These are phyloP conservation scores for Aspergillus haitiensis DNA, from an alignment of 495 filamentous ascomycete genomes.

Conservation along the genomic window DNA sequence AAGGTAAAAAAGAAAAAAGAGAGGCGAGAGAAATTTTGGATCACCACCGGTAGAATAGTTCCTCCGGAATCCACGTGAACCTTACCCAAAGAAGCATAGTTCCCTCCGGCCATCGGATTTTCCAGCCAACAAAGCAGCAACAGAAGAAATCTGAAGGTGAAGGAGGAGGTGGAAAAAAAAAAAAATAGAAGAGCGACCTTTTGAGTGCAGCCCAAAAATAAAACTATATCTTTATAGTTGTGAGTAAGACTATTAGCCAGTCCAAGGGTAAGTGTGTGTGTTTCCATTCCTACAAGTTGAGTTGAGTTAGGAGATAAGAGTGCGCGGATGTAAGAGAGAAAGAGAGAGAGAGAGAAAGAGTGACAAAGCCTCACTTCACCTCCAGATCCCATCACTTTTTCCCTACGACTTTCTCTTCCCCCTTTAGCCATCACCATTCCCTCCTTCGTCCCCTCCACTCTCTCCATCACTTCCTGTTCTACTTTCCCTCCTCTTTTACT, in stretches of 20 bases:
- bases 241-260: no score
- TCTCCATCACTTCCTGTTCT: slow-evolving; percentile 7
- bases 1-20: slow-evolving; percentile 26
- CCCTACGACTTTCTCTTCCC: slow-evolving; percentile 6
- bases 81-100: slow-evolving; percentile 28
- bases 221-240: no score
- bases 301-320: slow-evolving; percentile 4
- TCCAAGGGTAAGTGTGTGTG: no score
- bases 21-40: slow-evolving; percentile 30
- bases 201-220: background rate
- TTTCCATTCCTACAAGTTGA: no score
- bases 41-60: slow-evolving; percentile 24
- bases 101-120: slow-evolving; percentile 19
- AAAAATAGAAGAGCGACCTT: slow-evolving; percentile 11
- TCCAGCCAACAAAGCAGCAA: slow-evolving; percentile 19
- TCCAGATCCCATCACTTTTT: slow-evolving; percentile 15
- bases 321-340: background rate
- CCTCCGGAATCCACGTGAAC: slow-evolving; percentile 29
- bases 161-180: slow-evolving; percentile 13
- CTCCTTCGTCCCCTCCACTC: slow-evolving; percentile 4
- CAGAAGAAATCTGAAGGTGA: slow-evolving; percentile 14
- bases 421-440: slow-evolving; percentile 13
- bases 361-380: slow-evolving; percentile 11
- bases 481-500: background rate
- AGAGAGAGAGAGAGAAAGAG: background rate